A percentile compares a stretch with the other conserved stretches of the same genome.
Conservation (phyloP, 768 basidiomycete species). For the Lactarius akahatsu region DNA sequence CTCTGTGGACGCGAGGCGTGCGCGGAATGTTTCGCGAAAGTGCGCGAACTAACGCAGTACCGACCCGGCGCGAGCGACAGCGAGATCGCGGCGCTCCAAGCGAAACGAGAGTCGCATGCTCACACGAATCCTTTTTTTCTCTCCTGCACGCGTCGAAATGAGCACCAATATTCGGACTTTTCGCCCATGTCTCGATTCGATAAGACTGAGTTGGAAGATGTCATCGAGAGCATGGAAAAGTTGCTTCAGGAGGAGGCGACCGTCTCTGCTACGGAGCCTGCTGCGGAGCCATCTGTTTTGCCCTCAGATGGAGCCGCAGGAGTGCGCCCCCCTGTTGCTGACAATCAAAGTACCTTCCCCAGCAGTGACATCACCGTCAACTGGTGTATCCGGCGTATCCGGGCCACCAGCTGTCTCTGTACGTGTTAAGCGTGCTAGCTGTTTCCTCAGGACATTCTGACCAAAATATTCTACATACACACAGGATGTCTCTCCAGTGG, state of each 20-base stretch:
- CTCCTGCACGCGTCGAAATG: constrained; percentile 65
- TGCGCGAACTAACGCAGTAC: constrained; percentile 61
- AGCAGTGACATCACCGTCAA: background rate
- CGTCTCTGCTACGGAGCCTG: constrained; percentile 1
- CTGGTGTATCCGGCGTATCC: background rate
- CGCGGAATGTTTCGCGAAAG: constrained; percentile 73
- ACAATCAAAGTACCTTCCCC: background rate
- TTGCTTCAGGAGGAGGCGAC: constrained; percentile 40
- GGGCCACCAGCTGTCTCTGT: constrained; percentile 3
- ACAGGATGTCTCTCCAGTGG: constrained; percentile 2
- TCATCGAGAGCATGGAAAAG: constrained; percentile 68
- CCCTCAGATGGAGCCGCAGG: background rate
- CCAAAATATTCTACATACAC: background rate
- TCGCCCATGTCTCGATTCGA: constrained; percentile 80
- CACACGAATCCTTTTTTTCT: constrained; percentile 74
- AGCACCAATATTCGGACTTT: constrained; percentile 67
- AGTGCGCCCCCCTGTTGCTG: background rate
- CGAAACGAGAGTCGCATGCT: constrained; percentile 56
- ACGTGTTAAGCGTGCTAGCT: background rate
- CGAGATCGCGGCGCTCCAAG: constrained; percentile 51
- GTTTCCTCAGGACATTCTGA: background rate
- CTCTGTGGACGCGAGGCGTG: constrained; percentile 89
- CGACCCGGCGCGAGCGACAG: constrained; percentile 47
- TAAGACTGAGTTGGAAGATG: constrained; percentile 56
- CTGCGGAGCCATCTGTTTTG: background rate